These are phyloP conservation scores for Nothophytophthora sp. DNA, from an alignment of 352 stramenopile species.

Conservation along the genomic window DNA sequence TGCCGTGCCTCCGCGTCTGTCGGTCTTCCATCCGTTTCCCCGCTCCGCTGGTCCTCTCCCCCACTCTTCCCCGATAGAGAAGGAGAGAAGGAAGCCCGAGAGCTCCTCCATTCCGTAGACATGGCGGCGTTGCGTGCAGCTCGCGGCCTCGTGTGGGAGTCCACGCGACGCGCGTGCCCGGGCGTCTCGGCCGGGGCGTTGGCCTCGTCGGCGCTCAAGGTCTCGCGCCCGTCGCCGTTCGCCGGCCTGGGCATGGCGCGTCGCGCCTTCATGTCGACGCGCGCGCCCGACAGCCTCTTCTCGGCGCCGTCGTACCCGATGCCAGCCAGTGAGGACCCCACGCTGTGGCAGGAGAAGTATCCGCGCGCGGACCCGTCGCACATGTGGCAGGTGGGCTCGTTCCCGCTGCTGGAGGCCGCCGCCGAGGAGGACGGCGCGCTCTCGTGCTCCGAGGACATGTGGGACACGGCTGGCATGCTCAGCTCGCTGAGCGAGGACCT, in stretches of 20 bases:
- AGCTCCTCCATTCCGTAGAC: constrained; percentile 1
- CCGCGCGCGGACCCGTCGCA: constrained; percentile 54
- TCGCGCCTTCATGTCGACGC: constrained; percentile 72
- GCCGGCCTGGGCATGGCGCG: constrained; percentile 10
- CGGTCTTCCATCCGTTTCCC: constrained; percentile 26
- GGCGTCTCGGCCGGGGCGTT: constrained; percentile 1
- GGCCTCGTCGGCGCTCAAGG: constrained; percentile 7
- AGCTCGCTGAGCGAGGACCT: constrained; percentile 62
- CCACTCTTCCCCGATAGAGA: neutral
- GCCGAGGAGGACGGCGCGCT: constrained; percentile 30
- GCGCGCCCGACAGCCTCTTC: constrained; percentile 59
- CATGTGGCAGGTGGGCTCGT: constrained; percentile 80
- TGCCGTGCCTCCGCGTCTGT: neutral
- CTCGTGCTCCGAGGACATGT: constrained; percentile 57
- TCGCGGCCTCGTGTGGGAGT: constrained; percentile 16
- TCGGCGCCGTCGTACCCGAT: constrained; percentile 65
- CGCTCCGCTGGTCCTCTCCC: neutral
- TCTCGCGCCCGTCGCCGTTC: neutral
- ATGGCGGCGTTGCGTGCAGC: constrained; percentile 29
- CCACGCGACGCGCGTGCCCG: constrained; percentile 2
- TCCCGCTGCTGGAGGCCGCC: constrained; percentile 44
- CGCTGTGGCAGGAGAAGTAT: constrained; percentile 65
- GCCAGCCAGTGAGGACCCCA: constrained; percentile 45
- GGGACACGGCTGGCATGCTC: constrained; percentile 84
- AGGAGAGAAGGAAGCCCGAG: neutral